Base-by-base conservation (phyloP, 345 rosid species). In the Eucalyptus shirleyi region DNA sequence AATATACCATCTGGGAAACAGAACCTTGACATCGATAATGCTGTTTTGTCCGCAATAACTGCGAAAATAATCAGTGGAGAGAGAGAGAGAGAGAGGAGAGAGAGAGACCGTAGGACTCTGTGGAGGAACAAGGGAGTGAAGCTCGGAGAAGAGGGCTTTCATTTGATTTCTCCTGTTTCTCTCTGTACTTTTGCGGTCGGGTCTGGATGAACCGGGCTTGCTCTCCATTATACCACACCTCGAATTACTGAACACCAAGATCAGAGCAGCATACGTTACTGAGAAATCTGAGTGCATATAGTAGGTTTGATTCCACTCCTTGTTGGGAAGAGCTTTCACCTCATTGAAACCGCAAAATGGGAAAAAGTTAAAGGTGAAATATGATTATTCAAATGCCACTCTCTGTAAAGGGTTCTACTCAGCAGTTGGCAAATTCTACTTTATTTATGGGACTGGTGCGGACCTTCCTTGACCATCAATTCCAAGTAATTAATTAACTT, bases 81-180 rank as follows among this genome's bases (percentile, higher is more conserved):
- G 53, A 32, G 88, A 23, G 34, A 55, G 40, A 14, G 88, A 13
- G 24, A 11, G 86, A 88, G 42, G 30, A 51, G 30, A 44, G 34
- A 69, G 8, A 91, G 50, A 47, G 9, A 91, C 51, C 89, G 77
- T 62, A 26, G 69, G 91, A 94, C 86, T 88, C 86, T 91, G 92
- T 45, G 86, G 95, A 30, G 94, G 94, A 11, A 96, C 88, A 55
- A 96, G 95, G 65, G 96, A 93, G 72, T 90, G 88, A 86, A 96
- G 98, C 67, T 90, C 49, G 91, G 93, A 88, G 92, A 91, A 92
- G 60, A 96, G 96, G 87, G 88, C 87, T 89, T 94, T 96, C 98
- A 94, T 95, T 53, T 93, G 96, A 91, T 90, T 95, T 90, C 98
- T 96, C 86, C 98, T 89, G 37, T 95, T 94, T 89, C 91, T 95